Evolutionary conservation across 257 asterid species (phyloP).

Genomic region (Gardenia jasminoides): DNA sequence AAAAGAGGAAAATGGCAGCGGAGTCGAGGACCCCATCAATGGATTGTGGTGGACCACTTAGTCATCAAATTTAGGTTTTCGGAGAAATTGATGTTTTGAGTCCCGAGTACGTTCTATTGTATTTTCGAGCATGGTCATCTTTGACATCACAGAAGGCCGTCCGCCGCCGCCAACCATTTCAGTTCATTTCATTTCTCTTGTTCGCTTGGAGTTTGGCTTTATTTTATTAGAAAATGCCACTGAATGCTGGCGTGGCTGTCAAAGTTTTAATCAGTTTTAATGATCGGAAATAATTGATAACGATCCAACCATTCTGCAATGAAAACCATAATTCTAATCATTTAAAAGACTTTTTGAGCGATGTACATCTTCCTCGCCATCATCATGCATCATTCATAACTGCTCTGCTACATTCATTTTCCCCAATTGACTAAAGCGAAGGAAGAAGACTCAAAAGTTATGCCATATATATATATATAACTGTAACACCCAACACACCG

Average conservation of each 20-base stretch:
- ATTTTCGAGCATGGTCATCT: background rate
- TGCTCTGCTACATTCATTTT: constrained; percentile 9
- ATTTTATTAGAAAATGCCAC: background rate
- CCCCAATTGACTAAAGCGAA: background rate
- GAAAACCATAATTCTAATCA: background rate
- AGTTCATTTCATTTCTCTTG: background rate
- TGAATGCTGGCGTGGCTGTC: background rate
- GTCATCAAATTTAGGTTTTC: background rate
- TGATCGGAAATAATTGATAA: background rate
- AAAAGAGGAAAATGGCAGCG: background rate
- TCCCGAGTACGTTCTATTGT: background rate
- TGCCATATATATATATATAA: background rate
- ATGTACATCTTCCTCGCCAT: constrained; percentile 20
- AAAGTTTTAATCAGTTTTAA: background rate
- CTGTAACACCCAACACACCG: background rate
- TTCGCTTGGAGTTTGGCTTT: background rate
- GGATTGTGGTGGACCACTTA: background rate
- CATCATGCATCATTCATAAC: background rate
- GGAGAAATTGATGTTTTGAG: background rate
- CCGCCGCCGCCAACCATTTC: background rate
- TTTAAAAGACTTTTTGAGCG: background rate
- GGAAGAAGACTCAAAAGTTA: background rate
- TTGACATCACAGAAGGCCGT: background rate
- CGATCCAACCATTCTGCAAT: background rate
- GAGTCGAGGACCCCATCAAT: background rate